phyloP scores from a whole-genome alignment of 2,329 filamentous ascomycete genomes.

The Colletotrichum sp. region DNA sequence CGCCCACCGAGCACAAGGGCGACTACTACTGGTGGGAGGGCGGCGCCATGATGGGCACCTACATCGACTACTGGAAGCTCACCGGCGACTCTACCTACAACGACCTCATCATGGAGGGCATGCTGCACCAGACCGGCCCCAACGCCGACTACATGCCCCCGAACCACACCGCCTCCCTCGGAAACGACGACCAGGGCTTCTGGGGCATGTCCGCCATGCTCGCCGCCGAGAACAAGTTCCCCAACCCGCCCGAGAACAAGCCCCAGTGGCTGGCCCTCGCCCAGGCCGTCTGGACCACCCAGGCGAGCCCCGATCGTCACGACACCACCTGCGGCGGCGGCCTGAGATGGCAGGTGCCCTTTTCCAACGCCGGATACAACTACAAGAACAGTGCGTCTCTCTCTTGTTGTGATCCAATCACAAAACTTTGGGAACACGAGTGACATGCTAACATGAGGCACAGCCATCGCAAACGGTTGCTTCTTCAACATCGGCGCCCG shows the following conservation, averaged over 20 bases:
- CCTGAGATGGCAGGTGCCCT: constrained; percentile 79
- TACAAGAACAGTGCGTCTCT: constrained; percentile 67
- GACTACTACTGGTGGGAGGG: constrained; percentile 80
- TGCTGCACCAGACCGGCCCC: constrained; percentile 65
- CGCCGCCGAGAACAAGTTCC: constrained; percentile 69
- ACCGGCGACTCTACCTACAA: constrained; percentile 71
- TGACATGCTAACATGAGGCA: background rate
- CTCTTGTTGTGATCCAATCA: background rate
- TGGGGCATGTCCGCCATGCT: constrained; percentile 74
- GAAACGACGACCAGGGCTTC: constrained; percentile 73
- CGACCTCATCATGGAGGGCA: constrained; percentile 57
- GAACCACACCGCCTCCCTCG: constrained; percentile 63
- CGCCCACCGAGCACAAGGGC: constrained; percentile 50
- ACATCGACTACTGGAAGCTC: constrained; percentile 74
- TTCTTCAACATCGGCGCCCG: constrained; percentile 72
- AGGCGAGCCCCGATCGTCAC: constrained; percentile 67
- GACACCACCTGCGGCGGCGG: constrained; percentile 70
- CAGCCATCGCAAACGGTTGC: constrained; percentile 65
- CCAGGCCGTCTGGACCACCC: constrained; percentile 72
- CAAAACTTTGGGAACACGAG: background rate
- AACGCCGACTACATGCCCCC: constrained; percentile 63
- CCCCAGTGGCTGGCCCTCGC: constrained; percentile 70
- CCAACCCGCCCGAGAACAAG: constrained; percentile 57
- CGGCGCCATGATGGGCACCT: constrained; percentile 70
- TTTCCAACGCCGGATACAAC: constrained; percentile 75